These are phyloP conservation scores for Circinella minor DNA, from an alignment of 371 early-diverging fungal species.

Conservation along the genomic window DNA sequence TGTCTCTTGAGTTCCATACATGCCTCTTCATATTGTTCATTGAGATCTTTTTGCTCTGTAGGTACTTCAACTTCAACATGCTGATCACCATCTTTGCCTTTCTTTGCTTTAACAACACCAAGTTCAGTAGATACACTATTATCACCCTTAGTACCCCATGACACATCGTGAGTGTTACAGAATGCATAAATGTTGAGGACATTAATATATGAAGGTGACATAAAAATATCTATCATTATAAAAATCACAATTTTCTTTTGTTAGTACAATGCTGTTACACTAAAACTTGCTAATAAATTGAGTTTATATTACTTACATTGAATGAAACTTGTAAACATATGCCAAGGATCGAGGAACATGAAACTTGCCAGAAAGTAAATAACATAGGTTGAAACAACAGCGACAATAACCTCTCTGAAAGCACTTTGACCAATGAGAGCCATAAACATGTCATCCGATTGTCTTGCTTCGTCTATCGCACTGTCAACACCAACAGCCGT, in stretches of 20 bases:
- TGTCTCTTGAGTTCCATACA: slow-evolving; percentile 55
- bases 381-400: slow-evolving; percentile 70
- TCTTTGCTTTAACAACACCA: slow-evolving; percentile 66
- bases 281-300: too few species aligned
- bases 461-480: slow-evolving; percentile 34
- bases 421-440: slow-evolving; percentile 38
- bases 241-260: neutral
- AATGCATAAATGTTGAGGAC: slow-evolving; percentile 73
- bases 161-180: slow-evolving; percentile 75
- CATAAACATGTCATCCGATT: slow-evolving; percentile 27
- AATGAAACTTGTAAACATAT: slow-evolving; percentile 68
- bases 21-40: slow-evolving; percentile 76
- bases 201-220: slow-evolving; percentile 69
- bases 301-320: slow-evolving; percentile 34
- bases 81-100: slow-evolving; percentile 51
- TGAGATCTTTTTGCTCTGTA: slow-evolving; percentile 76
- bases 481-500: slow-evolving; percentile 48
- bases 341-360: slow-evolving; percentile 73
- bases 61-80: slow-evolving; percentile 71
- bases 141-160: slow-evolving; percentile 96
- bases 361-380: slow-evolving; percentile 68
- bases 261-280: too few species aligned
- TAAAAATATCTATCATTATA: slow-evolving; percentile 35
- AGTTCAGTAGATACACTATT: slow-evolving; percentile 63
- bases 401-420: slow-evolving; percentile 65